These are phyloP conservation scores for Phytophthora quininea DNA, from an alignment of 352 stramenopile species.

Conservation along the genomic window DNA sequence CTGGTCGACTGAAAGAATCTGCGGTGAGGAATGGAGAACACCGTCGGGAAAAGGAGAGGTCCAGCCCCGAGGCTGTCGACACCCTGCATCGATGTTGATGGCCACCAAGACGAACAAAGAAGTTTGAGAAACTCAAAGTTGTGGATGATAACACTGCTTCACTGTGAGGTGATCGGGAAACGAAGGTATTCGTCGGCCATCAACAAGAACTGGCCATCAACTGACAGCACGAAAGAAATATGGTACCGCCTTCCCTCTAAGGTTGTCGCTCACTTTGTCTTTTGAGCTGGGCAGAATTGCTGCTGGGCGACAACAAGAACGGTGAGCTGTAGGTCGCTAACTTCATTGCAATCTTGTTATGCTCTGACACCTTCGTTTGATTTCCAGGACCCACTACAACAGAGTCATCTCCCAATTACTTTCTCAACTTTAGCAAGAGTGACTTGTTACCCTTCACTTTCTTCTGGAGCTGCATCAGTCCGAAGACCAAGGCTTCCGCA, in stretches of 20 bases:
- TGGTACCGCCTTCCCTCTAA: too few species aligned
- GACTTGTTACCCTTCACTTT: conserved; percentile 18
- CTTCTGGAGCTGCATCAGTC: conserved; percentile 9
- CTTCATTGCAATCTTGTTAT: neutral
- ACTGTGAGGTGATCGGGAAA: too few species aligned
- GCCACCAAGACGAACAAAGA: neutral
- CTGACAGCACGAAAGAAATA: too few species aligned
- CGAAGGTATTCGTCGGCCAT: too few species aligned
- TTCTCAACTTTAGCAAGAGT: conserved; percentile 91
- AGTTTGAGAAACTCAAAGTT: neutral
- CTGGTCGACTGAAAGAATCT: neutral
- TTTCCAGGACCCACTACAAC: neutral
- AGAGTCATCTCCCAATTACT: conserved; percentile 64
- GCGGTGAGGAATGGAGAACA: neutral
- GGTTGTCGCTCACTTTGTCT: too few species aligned
- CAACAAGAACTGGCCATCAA: too few species aligned
- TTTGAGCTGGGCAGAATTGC: too few species aligned
- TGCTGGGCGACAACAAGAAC: too few species aligned
- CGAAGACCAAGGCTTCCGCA: conserved; percentile 8
- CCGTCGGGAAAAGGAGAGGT: too few species aligned
- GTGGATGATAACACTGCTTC: neutral
- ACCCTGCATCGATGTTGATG: neutral
- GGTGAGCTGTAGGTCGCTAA: neutral
- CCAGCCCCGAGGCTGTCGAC: neutral
- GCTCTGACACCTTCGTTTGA: neutral